Percentiles rank a stretch among this genome's conserved stretches.
Conservation (phyloP, 1,139 yeast species). For the Schwanniomyces etchellsii region DNA sequence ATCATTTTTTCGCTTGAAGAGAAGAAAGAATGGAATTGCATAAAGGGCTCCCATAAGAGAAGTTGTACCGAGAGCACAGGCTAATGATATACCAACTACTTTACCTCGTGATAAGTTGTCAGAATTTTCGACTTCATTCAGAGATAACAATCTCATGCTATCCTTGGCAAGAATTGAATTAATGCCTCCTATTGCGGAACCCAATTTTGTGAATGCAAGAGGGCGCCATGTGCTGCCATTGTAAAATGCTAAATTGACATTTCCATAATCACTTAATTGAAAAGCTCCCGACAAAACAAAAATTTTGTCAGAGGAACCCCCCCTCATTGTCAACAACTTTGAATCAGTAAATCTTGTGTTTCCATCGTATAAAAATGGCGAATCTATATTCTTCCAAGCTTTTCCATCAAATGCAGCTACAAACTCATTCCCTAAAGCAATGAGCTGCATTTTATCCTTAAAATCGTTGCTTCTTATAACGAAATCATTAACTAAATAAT, state of each 20-base stretch:
- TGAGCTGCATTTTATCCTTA: conserved; percentile 42
- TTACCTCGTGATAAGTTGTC: conserved; percentile 49
- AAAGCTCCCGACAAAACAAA: conserved; percentile 58
- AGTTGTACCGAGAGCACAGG: conserved; percentile 81
- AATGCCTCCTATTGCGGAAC: conserved; percentile 23
- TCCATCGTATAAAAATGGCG: conserved; percentile 24
- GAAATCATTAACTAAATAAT: conserved; percentile 41
- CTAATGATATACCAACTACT: conserved; percentile 83
- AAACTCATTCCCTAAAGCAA: conserved; percentile 50
- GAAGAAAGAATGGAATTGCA: conserved; percentile 46
- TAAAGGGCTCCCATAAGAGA: conserved; percentile 61
- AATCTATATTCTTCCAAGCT: conserved; percentile 38
- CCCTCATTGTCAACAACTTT: conserved; percentile 23
- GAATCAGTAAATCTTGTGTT: conserved; percentile 34
- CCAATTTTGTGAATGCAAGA: conserved; percentile 33
- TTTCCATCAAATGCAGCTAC: conserved; percentile 47
- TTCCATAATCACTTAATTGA: conserved; percentile 47
- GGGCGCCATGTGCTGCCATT: conserved; percentile 76
- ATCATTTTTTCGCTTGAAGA: conserved; percentile 36
- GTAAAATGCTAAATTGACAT: conserved; percentile 61
- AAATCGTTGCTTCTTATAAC: conserved; percentile 43
- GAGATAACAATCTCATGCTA: conserved; percentile 31
- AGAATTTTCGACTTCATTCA: conserved; percentile 23
- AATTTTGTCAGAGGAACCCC: too few species aligned
- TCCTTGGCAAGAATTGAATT: conserved; percentile 33